These are phyloP conservation scores for Aegilops tauschii DNA, from an alignment of 176 grass and related monocot genomes.

Conservation along the genomic window DNA sequence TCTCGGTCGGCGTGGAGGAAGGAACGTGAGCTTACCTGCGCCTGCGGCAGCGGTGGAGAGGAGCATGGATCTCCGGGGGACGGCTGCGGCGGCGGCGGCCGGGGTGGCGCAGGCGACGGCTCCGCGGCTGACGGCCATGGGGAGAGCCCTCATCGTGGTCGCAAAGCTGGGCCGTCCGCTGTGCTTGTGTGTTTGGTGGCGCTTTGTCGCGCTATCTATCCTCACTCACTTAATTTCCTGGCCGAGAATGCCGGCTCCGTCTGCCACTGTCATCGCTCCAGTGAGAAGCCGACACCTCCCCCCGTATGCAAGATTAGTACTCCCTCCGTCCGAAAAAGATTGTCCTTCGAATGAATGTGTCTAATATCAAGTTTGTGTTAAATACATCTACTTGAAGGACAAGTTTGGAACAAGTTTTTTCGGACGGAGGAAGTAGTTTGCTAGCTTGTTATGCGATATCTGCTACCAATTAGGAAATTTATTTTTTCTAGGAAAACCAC, in stretches of 20 bases:
- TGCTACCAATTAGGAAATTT: no score
- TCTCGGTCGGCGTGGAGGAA: not conserved
- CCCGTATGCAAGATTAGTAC: no score
- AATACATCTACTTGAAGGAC: no score
- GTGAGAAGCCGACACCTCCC: not conserved
- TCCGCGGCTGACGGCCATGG: slow-evolving; percentile 8
- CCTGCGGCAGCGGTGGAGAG: slow-evolving; percentile 29
- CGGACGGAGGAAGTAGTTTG: no score
- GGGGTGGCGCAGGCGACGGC: slow-evolving; percentile 35
- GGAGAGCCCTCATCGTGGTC: slow-evolving; percentile 19
- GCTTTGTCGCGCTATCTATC: slow-evolving; percentile 10
- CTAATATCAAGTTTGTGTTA: no score
- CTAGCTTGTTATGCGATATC: no score
- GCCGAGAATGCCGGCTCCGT: not conserved
- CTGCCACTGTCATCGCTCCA: not conserved
- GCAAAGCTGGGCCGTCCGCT: not conserved
- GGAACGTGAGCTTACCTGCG: not conserved
- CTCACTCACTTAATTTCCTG: not conserved
- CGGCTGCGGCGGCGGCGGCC: slow-evolving; percentile 10
- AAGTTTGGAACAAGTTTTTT: no score
- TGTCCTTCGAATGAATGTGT: no score
- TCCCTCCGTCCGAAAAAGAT: no score
- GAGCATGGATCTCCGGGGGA: slow-evolving; percentile 28
- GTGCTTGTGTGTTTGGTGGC: not conserved
- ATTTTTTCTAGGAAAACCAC: no score